Evolutionary conservation across 2,329 filamentous ascomycete species (phyloP).

Genomic region (Colletotrichum viniferum): DNA sequence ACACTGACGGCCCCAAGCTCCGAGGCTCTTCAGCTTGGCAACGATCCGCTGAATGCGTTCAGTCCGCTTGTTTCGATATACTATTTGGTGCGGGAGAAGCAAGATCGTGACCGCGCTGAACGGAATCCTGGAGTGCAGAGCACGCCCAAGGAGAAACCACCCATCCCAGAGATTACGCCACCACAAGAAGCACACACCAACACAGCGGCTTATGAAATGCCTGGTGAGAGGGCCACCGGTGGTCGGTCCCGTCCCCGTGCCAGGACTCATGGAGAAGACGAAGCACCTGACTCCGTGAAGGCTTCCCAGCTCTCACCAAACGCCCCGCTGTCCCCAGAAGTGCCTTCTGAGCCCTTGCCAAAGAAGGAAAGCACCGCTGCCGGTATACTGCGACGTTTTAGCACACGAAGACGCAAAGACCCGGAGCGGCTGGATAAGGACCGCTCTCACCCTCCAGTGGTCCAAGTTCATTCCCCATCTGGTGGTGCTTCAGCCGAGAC

Average conservation of each 20-base stretch:
- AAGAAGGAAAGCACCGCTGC: slow-evolving; percentile 90
- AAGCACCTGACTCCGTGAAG: slow-evolving; percentile 76
- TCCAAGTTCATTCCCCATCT: slow-evolving; percentile 80
- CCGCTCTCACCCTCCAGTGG: slow-evolving; percentile 71
- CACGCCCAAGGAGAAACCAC: slow-evolving; percentile 43
- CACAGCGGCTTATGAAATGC: slow-evolving; percentile 81
- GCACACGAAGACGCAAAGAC: slow-evolving; percentile 80
- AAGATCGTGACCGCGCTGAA: slow-evolving; percentile 72
- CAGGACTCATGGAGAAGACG: slow-evolving; percentile 93
- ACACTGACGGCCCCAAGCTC: slow-evolving; percentile 83
- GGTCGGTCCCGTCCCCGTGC: slow-evolving; percentile 84
- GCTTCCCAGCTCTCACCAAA: slow-evolving; percentile 60
- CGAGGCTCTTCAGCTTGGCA: slow-evolving; percentile 81
- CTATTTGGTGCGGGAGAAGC: slow-evolving; percentile 94
- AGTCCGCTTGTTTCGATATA: slow-evolving; percentile 93
- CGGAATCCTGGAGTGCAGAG: slow-evolving; percentile 51
- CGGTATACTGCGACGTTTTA: slow-evolving; percentile 86
- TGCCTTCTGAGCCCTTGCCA: slow-evolving; percentile 62
- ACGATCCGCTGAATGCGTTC: slow-evolving; percentile 91
- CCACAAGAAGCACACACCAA: slow-evolving; percentile 93
- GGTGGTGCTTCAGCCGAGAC: slow-evolving; percentile 48
- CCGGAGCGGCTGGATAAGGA: slow-evolving; percentile 66
- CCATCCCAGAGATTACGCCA: slow-evolving; percentile 75
- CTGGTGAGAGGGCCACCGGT: slow-evolving; percentile 85
- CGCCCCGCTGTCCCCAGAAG: slow-evolving; percentile 54